Evolutionary conservation across 116 monocot species (phyloP), one percentile per base, ranked within the genome.

Genomic region (Trichopus zeylanicus): DNA sequence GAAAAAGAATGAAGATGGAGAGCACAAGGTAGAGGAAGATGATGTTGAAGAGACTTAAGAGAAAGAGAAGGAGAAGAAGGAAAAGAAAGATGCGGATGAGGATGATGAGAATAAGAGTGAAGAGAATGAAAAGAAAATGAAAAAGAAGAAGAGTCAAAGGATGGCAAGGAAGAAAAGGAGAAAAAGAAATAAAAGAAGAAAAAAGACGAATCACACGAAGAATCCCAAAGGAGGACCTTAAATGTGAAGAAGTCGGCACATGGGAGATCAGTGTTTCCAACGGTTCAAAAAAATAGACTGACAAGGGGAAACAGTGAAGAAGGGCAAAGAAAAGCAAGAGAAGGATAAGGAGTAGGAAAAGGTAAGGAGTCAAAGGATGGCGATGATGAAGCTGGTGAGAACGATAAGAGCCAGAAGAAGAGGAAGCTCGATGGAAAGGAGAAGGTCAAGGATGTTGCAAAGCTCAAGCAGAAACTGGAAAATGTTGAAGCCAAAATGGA

Each of bases 381-480:
- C n/a, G n/a, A n/a, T 25, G 15, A 33, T 13, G 18, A 35, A 22
- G 53, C 52, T 11, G 51, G 3, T n/a, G n/a, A 69, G 26, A 49
- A 57, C 16, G 64, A 64, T 22, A 59, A 65, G 64, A 32, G 51
- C 15, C 57, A 65, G 37, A 73, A 72, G 59, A 66, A 60, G 46
- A 28, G 29, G 54, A 58, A 67, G 21, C 22, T 9, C 5, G 62
- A 53, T 42, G 60, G 38, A 7, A 60, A 66, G 23, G 66, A 73
- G 46, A 73, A 66, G 32, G 18, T 6, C 9, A 54, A 53, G 26
- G 66, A 75, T 60, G 53, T 47, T 2, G 69, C 26, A 1, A 75
- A 69, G 56, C 67, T 75, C 21, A 75, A 69, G 30, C 46, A 59
- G 57, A 75, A 75, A 21, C 52, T 75, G 26, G 69, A 75, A 30